A percentile compares a stretch with the other conserved stretches of the same genome.
Evolutionary conservation across 192 early-diverging fungal species (phyloP).

Genomic region (Coemansia sp.): DNA sequence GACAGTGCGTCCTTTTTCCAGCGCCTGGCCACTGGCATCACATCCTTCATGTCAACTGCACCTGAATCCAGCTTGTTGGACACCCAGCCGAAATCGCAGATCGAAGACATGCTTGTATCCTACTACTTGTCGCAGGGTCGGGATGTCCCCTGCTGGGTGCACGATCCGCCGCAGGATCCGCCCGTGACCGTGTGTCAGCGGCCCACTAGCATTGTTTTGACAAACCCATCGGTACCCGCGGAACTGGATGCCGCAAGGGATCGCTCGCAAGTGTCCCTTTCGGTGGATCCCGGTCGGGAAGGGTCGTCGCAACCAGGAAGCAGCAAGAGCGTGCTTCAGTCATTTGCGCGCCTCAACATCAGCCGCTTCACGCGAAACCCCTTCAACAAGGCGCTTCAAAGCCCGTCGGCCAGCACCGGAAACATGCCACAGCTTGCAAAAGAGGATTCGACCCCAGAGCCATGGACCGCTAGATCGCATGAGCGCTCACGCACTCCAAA

Average conservation of each 20-base stretch:
- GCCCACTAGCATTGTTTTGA: background rate
- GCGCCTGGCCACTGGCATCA: conserved; percentile 16
- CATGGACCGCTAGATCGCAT: background rate
- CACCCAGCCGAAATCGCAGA: conserved; percentile 26
- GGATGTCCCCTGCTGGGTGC: conserved; percentile 38
- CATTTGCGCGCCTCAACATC: conserved; percentile 33
- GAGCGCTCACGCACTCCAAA: background rate
- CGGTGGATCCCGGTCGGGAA: conserved; percentile 8
- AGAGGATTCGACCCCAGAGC: background rate
- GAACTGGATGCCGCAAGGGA: background rate
- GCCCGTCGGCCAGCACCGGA: conserved; percentile 7
- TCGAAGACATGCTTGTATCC: conserved; percentile 50
- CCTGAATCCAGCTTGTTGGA: background rate
- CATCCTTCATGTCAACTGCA: conserved; percentile 27
- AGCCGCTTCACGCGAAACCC: conserved; percentile 17
- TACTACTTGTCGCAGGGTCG: conserved; percentile 43
- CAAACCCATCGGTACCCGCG: background rate
- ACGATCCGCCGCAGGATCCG: conserved; percentile 37
- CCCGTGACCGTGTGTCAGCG: background rate
- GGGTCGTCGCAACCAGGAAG: conserved; percentile 16
- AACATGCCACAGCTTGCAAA: background rate
- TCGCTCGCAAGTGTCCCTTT: background rate
- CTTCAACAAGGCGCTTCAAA: conserved; percentile 1
- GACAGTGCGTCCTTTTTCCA: conserved; percentile 26
- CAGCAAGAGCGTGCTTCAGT: conserved; percentile 14